phyloP scores from a whole-genome alignment of 768 basidiomycete genomes.

The Termitomyces titanicus region DNA sequence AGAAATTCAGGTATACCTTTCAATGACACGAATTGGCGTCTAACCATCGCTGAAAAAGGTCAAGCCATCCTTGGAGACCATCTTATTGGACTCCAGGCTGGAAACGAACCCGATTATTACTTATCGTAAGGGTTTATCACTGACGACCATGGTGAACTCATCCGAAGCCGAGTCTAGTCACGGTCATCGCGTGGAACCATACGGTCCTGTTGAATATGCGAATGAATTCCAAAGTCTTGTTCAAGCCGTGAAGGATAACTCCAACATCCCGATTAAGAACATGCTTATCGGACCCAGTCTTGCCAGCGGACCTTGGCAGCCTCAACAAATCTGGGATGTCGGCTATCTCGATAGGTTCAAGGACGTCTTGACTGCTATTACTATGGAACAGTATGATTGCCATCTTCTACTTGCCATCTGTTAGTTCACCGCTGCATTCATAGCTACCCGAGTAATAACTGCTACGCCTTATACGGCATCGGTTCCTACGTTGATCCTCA shows the following conservation, averaged over 20 bases:
- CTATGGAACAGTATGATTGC: constrained; percentile 53
- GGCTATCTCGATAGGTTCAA: constrained; percentile 43
- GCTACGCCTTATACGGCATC: constrained; percentile 44
- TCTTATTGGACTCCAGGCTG: constrained; percentile 66
- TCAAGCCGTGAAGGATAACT: constrained; percentile 31
- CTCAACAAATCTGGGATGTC: constrained; percentile 44
- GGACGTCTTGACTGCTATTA: constrained; percentile 38
- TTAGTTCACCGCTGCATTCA: neutral
- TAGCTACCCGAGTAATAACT: constrained; percentile 60
- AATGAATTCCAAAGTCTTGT: constrained; percentile 44
- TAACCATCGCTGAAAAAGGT: constrained; percentile 53
- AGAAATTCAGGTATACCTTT: constrained; percentile 48
- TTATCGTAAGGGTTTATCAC: constrained; percentile 22
- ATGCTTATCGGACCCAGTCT: constrained; percentile 63
- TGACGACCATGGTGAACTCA: neutral
- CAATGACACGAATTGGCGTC: constrained; percentile 57
- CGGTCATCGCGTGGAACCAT: constrained; percentile 19
- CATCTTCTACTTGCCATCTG: neutral
- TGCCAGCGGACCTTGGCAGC: constrained; percentile 51
- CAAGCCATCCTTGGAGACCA: constrained; percentile 61
- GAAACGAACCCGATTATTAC: constrained; percentile 81
- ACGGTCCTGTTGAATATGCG: constrained; percentile 39
- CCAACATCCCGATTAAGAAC: constrained; percentile 29
- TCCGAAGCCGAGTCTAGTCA: constrained; percentile 11
- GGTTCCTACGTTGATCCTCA: constrained; percentile 41